These are phyloP conservation scores for Amyloporia xantha DNA, from an alignment of 768 basidiomycete genomes.

Conservation along the genomic window DNA sequence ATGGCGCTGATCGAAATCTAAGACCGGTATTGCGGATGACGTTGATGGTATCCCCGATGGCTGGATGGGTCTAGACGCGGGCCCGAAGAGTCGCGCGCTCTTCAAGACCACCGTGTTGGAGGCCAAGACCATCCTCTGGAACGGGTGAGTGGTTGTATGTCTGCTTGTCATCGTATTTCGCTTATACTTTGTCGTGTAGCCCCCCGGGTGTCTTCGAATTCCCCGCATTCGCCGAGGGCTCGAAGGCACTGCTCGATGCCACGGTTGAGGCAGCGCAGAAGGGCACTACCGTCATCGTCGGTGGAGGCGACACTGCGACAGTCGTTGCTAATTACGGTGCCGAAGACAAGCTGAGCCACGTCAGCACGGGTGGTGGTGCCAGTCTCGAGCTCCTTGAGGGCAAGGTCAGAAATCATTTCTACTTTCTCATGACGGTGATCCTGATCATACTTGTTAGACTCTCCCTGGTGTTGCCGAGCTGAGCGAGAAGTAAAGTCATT, in stretches of 20 bases:
- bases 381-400: conserved; percentile 95
- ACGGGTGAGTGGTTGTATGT: conserved; percentile 49
- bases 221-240: conserved; percentile 82
- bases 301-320: conserved; percentile 96
- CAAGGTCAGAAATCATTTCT: conserved; percentile 86
- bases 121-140: conserved; percentile 96
- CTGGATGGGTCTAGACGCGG: conserved; percentile 94
- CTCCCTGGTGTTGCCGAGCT: conserved; percentile 90
- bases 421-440: neutral
- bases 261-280: conserved; percentile 79
- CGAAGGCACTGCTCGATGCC: conserved; percentile 76
- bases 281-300: conserved; percentile 90
- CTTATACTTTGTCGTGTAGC: conserved; percentile 42
- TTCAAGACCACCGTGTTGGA: conserved; percentile 77
- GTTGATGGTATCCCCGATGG: conserved; percentile 82
- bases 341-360: conserved; percentile 90
- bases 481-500: conserved; percentile 57
- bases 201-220: conserved; percentile 99
- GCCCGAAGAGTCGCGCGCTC: conserved; percentile 73
- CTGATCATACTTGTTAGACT: conserved; percentile 41
- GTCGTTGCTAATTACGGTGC: conserved; percentile 80
- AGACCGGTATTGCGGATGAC: conserved; percentile 77
- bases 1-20: neutral
- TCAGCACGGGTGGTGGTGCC: conserved; percentile 93
- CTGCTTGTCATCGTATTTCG: neutral